These are phyloP conservation scores for Cladosporium sp. DNA, from an alignment of 2,329 filamentous ascomycete species.

Conservation along the genomic window DNA sequence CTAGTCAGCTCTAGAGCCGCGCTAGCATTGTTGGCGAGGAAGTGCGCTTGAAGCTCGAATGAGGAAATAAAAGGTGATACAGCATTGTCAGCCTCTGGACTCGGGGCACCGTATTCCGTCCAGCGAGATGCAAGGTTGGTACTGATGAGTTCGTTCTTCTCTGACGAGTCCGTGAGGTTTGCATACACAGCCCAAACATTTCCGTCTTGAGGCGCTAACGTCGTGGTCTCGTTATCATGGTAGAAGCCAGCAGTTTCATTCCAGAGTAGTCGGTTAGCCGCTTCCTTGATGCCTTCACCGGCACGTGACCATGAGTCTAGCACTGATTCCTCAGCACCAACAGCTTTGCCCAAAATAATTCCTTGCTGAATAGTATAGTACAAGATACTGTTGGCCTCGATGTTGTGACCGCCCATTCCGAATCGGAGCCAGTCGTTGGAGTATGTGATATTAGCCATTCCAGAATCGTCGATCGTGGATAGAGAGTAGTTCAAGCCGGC, in stretches of 20 bases:
- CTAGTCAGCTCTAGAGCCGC: slow-evolving; percentile 42
- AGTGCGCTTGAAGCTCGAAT: slow-evolving; percentile 44
- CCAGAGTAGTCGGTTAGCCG: slow-evolving; percentile 34
- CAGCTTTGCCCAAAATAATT: slow-evolving; percentile 48
- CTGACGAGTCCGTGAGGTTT: slow-evolving; percentile 27
- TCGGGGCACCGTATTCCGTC: slow-evolving; percentile 44
- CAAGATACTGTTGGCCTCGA: slow-evolving; percentile 44
- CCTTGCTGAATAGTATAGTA: slow-evolving; percentile 52
- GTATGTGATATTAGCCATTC: slow-evolving; percentile 45
- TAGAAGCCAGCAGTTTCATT: slow-evolving; percentile 30
- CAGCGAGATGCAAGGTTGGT: slow-evolving; percentile 38
- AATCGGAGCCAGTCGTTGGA: slow-evolving; percentile 46
- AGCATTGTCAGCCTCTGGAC: slow-evolving; percentile 38
- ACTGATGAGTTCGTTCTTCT: slow-evolving; percentile 31
- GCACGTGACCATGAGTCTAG: slow-evolving; percentile 39
- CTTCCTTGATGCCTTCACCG: slow-evolving; percentile 39
- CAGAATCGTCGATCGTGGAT: slow-evolving; percentile 18
- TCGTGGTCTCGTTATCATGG: slow-evolving; percentile 37
- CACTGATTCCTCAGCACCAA: slow-evolving; percentile 38
- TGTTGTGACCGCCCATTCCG: slow-evolving; percentile 48
- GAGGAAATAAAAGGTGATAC: slow-evolving; percentile 41
- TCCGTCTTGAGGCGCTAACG: slow-evolving; percentile 52
- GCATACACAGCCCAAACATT: slow-evolving; percentile 39
- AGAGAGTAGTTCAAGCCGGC: slow-evolving; percentile 39
- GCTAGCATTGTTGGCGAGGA: slow-evolving; percentile 34